Base-by-base conservation (phyloP, 192 early-diverging fungal species). In the Paraglomus brasilianum region DNA sequence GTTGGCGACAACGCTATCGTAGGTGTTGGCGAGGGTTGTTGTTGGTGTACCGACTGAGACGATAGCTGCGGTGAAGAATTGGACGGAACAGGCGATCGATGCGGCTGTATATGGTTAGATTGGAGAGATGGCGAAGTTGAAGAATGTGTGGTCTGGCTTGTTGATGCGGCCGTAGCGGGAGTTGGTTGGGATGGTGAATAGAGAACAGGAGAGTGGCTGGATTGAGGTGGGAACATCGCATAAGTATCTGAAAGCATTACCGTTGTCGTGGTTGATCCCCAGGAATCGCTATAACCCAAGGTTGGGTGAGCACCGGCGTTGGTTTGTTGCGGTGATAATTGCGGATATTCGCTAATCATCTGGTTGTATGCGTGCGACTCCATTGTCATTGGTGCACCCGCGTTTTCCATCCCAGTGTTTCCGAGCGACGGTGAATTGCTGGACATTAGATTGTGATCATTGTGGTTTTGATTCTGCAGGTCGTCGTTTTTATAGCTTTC, bases 231-330 rank as follows among this genome's bases (percentile, higher is more conserved):
- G 19, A 52, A 5, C 30, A 52, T 52, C 19, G 17, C 8, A 52
- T 52, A 52, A 52, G 51, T 52, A 52, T 22, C 19, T 52, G 51
- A 52, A 52, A 52, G 51, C 49, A 66, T 47, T 10, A 66, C 64
- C 8, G 64, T 13, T 8, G 64, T 52, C 0, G 64, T 52, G 8
- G 52, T 8, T 55, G 8, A 8, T 19, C 43, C 42, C 64, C 64
- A 66, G n/a, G 48, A 41, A 13, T 66, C 65, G n/a, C 42, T 66
- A 36, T 52, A 66, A 36, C 36, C 49, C 42, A 64, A 13, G 53
- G 13, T 21, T 14, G 65, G 7, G 22, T 49, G 49, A 52, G 65
- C 1, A 40, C n/a, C 42, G 53, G 13, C 19, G 41, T 46, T 9
- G 11, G 24, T 47, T 24, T 49, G 49, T 52, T 64, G 62, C 45